phyloP scores from a whole-genome alignment of 441 rosid genomes.

The Brassica hybrid region DNA sequence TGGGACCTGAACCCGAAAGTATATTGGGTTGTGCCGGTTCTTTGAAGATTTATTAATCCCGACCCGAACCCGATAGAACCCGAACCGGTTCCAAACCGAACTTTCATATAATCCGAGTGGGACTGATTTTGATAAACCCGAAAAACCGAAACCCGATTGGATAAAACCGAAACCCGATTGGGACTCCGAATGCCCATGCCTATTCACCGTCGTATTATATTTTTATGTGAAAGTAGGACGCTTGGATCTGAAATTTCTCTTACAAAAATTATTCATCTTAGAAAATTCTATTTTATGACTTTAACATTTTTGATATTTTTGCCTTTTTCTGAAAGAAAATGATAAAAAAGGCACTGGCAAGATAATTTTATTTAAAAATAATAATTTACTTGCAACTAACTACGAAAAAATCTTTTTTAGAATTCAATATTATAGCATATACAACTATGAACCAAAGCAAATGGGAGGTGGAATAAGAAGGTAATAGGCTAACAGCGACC shows the following conservation, averaged over 20 bases:
- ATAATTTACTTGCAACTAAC: not conserved
- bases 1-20: too few species aligned
- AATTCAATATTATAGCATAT: not conserved
- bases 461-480: constrained; percentile 25
- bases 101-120: too few species aligned
- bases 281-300: not conserved
- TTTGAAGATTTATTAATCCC: too few species aligned
- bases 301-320: constrained; percentile 1
- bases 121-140: too few species aligned
- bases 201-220: too few species aligned
- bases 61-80: too few species aligned
- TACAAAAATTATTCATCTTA: not conserved
- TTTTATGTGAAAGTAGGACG: not conserved
- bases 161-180: too few species aligned
- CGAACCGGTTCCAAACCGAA: too few species aligned
- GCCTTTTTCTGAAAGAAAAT: not conserved
- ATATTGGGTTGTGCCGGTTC: too few species aligned
- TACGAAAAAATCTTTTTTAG: not conserved
- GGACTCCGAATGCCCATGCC: too few species aligned
- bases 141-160: too few species aligned
- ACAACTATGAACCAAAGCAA: not conserved
- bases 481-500: constrained; percentile 15
- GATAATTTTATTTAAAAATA: not conserved
- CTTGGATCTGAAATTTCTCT: not conserved
- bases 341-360: not conserved